Evolutionary conservation across 495 filamentous ascomycete species (phyloP).

Genomic region (Penicillium malachiteum): DNA sequence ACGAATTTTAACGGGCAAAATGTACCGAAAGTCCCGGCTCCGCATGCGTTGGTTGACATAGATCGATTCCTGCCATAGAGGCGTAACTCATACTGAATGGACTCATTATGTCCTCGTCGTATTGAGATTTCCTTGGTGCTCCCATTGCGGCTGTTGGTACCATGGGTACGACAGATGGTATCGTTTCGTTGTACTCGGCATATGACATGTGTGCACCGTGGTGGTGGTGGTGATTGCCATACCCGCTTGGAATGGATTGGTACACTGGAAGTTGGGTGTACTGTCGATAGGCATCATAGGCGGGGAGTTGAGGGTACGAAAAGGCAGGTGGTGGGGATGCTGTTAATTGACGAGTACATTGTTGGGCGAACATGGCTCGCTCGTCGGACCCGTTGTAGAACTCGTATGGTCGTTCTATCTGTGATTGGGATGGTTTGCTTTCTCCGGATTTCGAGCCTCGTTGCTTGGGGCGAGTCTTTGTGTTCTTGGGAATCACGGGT

Average conservation of each 20-base stretch:
- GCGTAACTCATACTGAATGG: constrained; percentile 77
- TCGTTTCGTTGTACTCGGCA: constrained; percentile 62
- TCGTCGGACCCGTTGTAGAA: constrained; percentile 45
- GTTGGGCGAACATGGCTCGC: constrained; percentile 59
- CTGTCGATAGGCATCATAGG: constrained; percentile 65
- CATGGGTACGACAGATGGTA: constrained; percentile 64
- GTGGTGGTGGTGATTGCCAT: constrained; percentile 40
- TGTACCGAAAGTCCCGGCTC: constrained; percentile 43
- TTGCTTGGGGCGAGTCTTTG: constrained; percentile 46
- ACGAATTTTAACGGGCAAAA: constrained; percentile 46
- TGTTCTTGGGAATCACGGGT: constrained; percentile 45
- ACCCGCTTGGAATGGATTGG: constrained; percentile 57
- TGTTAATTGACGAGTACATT: constrained; percentile 68
- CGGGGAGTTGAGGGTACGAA: constrained; percentile 67
- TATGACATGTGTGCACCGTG: constrained; percentile 30
- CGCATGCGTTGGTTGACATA: constrained; percentile 43
- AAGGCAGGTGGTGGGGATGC: constrained; percentile 72
- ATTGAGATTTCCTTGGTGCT: constrained; percentile 27
- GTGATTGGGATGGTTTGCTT: constrained; percentile 32
- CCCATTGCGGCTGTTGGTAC: constrained; percentile 54
- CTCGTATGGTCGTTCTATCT: constrained; percentile 32
- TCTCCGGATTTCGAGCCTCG: constrained; percentile 46
- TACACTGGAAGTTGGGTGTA: constrained; percentile 66
- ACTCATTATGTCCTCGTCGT: constrained; percentile 65
- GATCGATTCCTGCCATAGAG: constrained; percentile 72